Evolutionary conservation across 2,329 filamentous ascomycete genomes (phyloP), one percentile per base, ranked within the genome.

Genomic region (Dothideomycetes sp.): DNA sequence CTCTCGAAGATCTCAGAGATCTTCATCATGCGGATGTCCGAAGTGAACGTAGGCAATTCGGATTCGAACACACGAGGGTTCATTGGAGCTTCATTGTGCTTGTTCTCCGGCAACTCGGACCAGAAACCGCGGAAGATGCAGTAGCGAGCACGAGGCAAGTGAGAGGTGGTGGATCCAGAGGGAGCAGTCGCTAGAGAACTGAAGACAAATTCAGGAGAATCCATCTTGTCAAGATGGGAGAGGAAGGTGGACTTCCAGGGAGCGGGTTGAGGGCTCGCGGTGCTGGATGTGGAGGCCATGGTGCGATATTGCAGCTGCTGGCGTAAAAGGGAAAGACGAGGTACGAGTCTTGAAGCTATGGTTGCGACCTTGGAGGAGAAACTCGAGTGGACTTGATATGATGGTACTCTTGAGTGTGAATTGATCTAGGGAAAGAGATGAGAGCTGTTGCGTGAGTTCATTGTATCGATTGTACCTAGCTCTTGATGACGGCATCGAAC

Each of bases 71-170:
- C 63, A 5, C 64, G 51, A 4, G 83, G 79, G 59, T 95, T 95
- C 47, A 70, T 69, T 47, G 77, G 70, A 3, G 84, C 82, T 23
- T 75, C 65, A 61, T 91, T 89, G 59, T 80, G 77, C 30, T 77
- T 73, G 62, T 88, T 84, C 38, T 69, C 69, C 4, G 82, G 80
- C 1, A 94, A 68, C 41, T 73, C 71, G 1, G 78, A 80, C 76
- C 84, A 94, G 64, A 94, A 79, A 51, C 87, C 86, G 46, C 89
- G 82, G 64, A 78, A 89, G 54, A 94, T 78, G 62, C 88, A 91
- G 53, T 78, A 87, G 39, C 87, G 77, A 7, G 77, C 81, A 40
- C 84, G 74, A 0, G 70, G 66, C 2, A 69, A 50, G 46, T 64
- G 63, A 7, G 63, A 50, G 31, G 59, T 58, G 0, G 64, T 57